These are phyloP conservation scores for Xylariomycetidae sp. DNA, from an alignment of 2,329 filamentous ascomycete genomes.

Conservation along the genomic window DNA sequence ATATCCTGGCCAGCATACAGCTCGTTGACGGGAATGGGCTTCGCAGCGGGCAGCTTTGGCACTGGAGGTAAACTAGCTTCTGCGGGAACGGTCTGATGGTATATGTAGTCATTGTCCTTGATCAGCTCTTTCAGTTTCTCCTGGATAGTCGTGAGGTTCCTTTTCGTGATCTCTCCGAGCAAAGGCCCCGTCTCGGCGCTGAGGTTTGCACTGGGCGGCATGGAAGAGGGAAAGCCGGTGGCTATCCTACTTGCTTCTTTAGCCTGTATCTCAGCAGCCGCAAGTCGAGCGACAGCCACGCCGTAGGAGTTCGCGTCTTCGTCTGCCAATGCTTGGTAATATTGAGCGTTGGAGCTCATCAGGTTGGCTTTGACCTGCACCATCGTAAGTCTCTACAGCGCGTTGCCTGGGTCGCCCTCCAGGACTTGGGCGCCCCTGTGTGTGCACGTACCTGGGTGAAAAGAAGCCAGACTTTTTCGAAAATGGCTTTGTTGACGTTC, in stretches of 20 bases:
- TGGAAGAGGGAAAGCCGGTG: conserved; percentile 71
- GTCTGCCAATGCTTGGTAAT: conserved; percentile 87
- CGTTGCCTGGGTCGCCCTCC: no score
- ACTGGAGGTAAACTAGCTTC: conserved; percentile 78
- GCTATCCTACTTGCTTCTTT: conserved; percentile 74
- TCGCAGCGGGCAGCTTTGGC: conserved; percentile 87
- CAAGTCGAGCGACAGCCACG: conserved; percentile 73
- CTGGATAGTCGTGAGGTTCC: conserved; percentile 74
- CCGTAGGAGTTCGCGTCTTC: conserved; percentile 86
- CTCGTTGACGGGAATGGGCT: conserved; percentile 94
- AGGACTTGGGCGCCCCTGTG: no score
- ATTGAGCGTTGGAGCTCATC: conserved; percentile 81
- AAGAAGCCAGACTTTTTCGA: conserved; percentile 88
- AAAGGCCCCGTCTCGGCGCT: conserved; percentile 69
- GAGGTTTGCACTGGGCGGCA: conserved; percentile 77
- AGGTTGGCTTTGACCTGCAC: conserved; percentile 68
- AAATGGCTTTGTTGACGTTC: conserved; percentile 83
- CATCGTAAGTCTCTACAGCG: no score
- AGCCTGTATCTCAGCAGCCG: conserved; percentile 70
- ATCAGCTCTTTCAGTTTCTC: conserved; percentile 69
- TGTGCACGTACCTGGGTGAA: conserved; percentile 71
- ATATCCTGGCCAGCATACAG: conserved; percentile 97
- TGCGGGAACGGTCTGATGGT: conserved; percentile 84
- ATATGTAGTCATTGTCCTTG: conserved; percentile 98
- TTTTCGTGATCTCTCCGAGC: conserved; percentile 75